Base-by-base conservation (phyloP, 805 yeast genomes). In the Candida schatavii region DNA sequence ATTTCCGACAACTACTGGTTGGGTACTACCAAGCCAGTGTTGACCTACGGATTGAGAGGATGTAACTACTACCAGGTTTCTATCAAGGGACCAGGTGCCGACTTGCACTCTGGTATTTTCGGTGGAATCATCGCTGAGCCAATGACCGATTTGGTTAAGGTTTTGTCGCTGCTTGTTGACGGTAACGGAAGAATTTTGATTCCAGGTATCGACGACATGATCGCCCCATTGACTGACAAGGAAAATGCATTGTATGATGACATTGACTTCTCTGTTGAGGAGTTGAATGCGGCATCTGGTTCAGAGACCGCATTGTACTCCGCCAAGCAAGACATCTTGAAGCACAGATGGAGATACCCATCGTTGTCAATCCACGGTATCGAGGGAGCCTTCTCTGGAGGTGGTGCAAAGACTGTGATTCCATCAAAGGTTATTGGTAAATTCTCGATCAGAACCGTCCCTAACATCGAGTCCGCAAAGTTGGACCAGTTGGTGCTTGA, bases 321-420 rank as follows among this genome's bases (percentile, higher is more conserved):
- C 48, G 75, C 77, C 62, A 87, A 88, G 68, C 82, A 88, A 69
- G 84, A 83, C 45, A 89, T 95, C 45, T 77, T 93, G 56, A 91
- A 89, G 85, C 97, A 90, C 67, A 83, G 99, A 78, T 93, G 99
- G 99, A 85, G 99, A 76, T 89, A 75, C 70, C 99, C 99, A 43
- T 88, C 98, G 5, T 74, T 93, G 56, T 90, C 98, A 2, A 66
- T 93, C 51, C 99, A 93, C 67, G 99, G 99, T 52, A 78, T 93
- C 42, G 99, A 93, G 69, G 99, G 99, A 49, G 99, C 98, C 4
- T 93, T 93, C 66, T 83, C 85, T 37, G 91, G 86, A 34, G 77
- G 85, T 36, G 99, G 99, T 50, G 99, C 98, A 44, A 93, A 93
- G 74, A 93, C 99, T 26, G 99, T 93, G 40, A 93, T 93, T 51